These are phyloP conservation scores for Xylariaceae sp. DNA, from an alignment of 2,329 filamentous ascomycete species.

Conservation along the genomic window DNA sequence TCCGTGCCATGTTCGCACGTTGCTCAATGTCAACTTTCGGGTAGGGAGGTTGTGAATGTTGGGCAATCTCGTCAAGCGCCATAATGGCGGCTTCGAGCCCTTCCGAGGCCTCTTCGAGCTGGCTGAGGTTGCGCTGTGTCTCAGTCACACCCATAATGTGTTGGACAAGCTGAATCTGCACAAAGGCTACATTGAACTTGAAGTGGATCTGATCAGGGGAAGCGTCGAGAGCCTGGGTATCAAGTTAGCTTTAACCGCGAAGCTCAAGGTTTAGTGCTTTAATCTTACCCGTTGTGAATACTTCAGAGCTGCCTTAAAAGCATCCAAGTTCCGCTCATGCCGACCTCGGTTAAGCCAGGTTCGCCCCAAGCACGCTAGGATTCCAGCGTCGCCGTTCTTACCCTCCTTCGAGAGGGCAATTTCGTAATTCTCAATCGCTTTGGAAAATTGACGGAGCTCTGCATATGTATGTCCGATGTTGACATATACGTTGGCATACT, in stretches of 20 bases:
- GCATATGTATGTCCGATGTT: conserved; percentile 92
- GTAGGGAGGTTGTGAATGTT: conserved; percentile 71
- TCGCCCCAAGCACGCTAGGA: conserved; percentile 80
- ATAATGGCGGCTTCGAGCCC: conserved; percentile 86
- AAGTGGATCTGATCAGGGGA: conserved; percentile 84
- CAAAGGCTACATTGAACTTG: conserved; percentile 96
- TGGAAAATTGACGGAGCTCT: conserved; percentile 83
- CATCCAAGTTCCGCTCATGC: conserved; percentile 53
- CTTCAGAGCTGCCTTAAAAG: conserved; percentile 54
- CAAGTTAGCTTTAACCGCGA: conserved; percentile 23
- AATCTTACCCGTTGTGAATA: conserved; percentile 59
- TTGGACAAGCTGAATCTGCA: conserved; percentile 89
- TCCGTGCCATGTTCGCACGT: conserved; percentile 93
- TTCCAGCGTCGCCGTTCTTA: conserved; percentile 67
- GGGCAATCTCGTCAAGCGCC: conserved; percentile 59
- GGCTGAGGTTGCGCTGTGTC: conserved; percentile 69
- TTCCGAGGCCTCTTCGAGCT: conserved; percentile 74
- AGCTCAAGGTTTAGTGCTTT: not conserved
- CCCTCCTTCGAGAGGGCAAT: conserved; percentile 74
- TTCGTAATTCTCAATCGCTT: conserved; percentile 95
- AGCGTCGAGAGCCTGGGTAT: conserved; percentile 63
- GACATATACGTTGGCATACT: conserved; percentile 81
- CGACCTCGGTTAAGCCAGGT: conserved; percentile 82
- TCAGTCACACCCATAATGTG: conserved; percentile 73
- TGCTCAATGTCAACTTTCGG: conserved; percentile 87